A percentile compares a stretch with the other conserved stretches of the same genome.
phyloP scores from a whole-genome alignment of 768 basidiomycete genomes.

The Mycena polygramma region DNA sequence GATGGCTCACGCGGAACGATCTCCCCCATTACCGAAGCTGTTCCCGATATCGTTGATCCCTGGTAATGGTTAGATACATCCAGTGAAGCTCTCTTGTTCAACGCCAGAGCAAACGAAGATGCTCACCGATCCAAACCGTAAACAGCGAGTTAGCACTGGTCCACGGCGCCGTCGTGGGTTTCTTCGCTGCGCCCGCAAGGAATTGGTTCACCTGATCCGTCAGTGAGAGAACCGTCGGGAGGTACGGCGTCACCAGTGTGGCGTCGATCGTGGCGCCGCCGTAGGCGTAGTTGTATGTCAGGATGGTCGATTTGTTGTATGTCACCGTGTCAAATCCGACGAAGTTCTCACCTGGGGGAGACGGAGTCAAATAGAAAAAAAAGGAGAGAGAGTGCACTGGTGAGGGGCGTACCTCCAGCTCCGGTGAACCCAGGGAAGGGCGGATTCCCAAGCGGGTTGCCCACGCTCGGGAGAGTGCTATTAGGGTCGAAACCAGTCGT shows the following conservation, averaged over 20 bases:
- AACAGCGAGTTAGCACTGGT: conserved; percentile 69
- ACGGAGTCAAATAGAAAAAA: no score
- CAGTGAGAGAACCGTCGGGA: conserved; percentile 64
- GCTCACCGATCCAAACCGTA: conserved; percentile 69
- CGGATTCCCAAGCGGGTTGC: conserved; percentile 55
- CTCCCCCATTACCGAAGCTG: conserved; percentile 61
- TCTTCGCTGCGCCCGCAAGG: conserved; percentile 57
- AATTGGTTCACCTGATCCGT: conserved; percentile 76
- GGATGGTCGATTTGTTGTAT: conserved; percentile 65
- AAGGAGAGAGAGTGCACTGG: no score
- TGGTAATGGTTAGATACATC: neutral
- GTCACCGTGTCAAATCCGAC: conserved; percentile 65
- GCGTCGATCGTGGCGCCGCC: conserved; percentile 77
- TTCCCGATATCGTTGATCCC: conserved; percentile 78
- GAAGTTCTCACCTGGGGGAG: conserved; percentile 64
- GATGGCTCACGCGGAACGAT: conserved; percentile 57
- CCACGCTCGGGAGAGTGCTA: conserved; percentile 43
- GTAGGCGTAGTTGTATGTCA: conserved; percentile 77
- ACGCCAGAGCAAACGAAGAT: neutral
- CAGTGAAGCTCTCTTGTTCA: neutral
- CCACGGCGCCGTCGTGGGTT: conserved; percentile 69
- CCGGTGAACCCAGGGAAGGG: conserved; percentile 54
- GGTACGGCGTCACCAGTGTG: conserved; percentile 66
- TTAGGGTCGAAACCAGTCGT: conserved; percentile 48
- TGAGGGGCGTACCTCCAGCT: conserved; percentile 16